Base-by-base conservation (phyloP, 1,139 yeast genomes). In the Torulaspora globosa region DNA sequence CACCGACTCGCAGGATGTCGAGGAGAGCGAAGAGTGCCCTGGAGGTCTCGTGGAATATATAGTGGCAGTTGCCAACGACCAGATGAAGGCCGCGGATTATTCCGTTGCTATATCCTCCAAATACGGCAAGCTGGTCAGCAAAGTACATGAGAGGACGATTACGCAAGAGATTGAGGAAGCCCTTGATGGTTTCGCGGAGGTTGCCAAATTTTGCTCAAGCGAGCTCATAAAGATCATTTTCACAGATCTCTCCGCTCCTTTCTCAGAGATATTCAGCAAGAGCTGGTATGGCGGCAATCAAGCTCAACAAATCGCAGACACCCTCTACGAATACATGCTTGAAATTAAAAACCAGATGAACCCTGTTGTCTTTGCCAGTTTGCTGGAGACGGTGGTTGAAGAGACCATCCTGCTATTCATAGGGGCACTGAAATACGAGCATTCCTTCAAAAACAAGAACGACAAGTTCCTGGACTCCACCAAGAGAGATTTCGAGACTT, bases 61-160 rank as follows among this genome's bases (percentile, higher is more conserved):
- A 47, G 77, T 86, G 24, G 96, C 96, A 0, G 73, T 87, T 29
- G 94, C 94, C 2, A 89, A 89, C 50, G 94, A 85, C 65, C 96
- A 88, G 64, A 84, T 88, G 68, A 80, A 85, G 56, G 85, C 90
- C 16, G 95, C 92, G 19, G 82, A 85, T 53, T 78, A 85, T 51
- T 80, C 85, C 26, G 95, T 86, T 50, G 85, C 84, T 36, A 80
- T 88, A 44, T 73, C 84, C 19, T 79, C 81, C 12, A 78, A 75
- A 46, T 82, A 84, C 62, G 74, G 79, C 26, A 78, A 76, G 2
- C 74, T 82, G 59, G 90, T 88, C 11, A 83, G 85, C 39, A 73
- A 80, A 43, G 77, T 73, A 47, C 84, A 84, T 65, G 79, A 79
- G 48, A 69, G 69, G 3, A 69, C 75, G 41, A 82, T 86, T 44